A percentile compares a stretch with the other conserved stretches of the same genome.
These are phyloP conservation scores for Zygoascus sp. DNA, from an alignment of 1,139 yeast species.

Conservation along the genomic window DNA sequence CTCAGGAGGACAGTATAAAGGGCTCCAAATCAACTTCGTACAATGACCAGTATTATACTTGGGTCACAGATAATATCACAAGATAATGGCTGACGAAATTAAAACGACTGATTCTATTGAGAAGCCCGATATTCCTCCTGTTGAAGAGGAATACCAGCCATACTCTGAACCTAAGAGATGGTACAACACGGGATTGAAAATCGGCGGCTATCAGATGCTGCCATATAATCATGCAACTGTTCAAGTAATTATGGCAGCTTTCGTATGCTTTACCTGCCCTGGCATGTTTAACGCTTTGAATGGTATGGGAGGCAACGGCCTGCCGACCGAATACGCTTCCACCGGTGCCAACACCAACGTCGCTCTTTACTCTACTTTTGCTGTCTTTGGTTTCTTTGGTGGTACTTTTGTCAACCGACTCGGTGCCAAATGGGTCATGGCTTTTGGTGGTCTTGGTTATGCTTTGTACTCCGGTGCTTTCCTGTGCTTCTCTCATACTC, in stretches of 20 bases:
- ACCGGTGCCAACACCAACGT: slow-evolving; percentile 51
- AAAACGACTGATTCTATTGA: too few species aligned
- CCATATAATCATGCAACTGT: slow-evolving; percentile 21
- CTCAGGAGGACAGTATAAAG: too few species aligned
- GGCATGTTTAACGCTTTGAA: slow-evolving; percentile 55
- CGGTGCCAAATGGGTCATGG: slow-evolving; percentile 47
- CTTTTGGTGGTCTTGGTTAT: slow-evolving; percentile 56
- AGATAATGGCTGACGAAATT: too few species aligned
- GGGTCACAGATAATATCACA: too few species aligned
- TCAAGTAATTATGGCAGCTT: slow-evolving; percentile 29
- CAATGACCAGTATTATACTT: too few species aligned
- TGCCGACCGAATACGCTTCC: slow-evolving; percentile 33
- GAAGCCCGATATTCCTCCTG: too few species aligned
- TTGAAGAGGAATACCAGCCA: slow-evolving; percentile 1
- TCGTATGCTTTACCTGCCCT: slow-evolving; percentile 34
- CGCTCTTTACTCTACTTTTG: slow-evolving; percentile 48
- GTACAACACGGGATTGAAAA: slow-evolving; percentile 9
- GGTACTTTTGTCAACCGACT: slow-evolving; percentile 54
- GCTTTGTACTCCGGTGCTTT: slow-evolving; percentile 52
- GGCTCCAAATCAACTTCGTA: too few species aligned
- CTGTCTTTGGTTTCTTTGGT: slow-evolving; percentile 52
- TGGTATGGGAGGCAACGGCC: slow-evolving; percentile 52
- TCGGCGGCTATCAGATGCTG: slow-evolving; percentile 1
- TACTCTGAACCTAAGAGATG: slow-evolving; percentile 2
- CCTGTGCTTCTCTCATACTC: slow-evolving; percentile 46